Evolutionary conservation across 2,329 filamentous ascomycete genomes (phyloP), one percentile per base, ranked within the genome.

Genomic region (Aspergillus sp.): DNA sequence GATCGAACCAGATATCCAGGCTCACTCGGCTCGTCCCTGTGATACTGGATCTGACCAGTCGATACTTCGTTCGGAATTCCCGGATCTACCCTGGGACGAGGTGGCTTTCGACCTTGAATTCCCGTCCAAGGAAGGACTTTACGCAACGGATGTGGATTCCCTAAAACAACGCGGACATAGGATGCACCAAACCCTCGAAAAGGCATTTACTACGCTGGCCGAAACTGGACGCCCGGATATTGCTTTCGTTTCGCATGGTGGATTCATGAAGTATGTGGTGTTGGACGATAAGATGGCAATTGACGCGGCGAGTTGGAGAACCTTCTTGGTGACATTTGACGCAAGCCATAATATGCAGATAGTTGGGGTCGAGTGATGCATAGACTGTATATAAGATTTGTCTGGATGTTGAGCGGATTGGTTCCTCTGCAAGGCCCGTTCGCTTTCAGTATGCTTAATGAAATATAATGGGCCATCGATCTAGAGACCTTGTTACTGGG

Each of bases 221-320:
- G 30, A 32, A 4, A 42, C 19, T 27, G 43, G 29, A 41, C 30
- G 49, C 10, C 45, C 32, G 7, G 49, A 52, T 27, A 50, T 55
- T 43, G 47, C 45, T 29, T 42, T 53, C 30, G 52, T 55, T 10
- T 45, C 48, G n/a, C 53, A 52, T 48, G 42, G 49, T 1, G 42
- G 47, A 2, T 51, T 47, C 38, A 44, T 55, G 42, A 43, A 32
- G n/a, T 42, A 30, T 26, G 32, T 50, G n/a, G 35, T 30, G 8
- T 43, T 29, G 1, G 8, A 45, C 30, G 34, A 45, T 4, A 33
- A 7, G n/a, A 29, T 36, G 7, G 41, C 4, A 3, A 29, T 48
- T 26, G 32, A 33, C 7, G 33, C 42, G 7, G 48, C 39, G 9
- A 33, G 30, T 9, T 50, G 43, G 39, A 42, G 36, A 41, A 50